Conservation (phyloP, 2,329 filamentous ascomycete species). For the Fusarium palustre region DNA sequence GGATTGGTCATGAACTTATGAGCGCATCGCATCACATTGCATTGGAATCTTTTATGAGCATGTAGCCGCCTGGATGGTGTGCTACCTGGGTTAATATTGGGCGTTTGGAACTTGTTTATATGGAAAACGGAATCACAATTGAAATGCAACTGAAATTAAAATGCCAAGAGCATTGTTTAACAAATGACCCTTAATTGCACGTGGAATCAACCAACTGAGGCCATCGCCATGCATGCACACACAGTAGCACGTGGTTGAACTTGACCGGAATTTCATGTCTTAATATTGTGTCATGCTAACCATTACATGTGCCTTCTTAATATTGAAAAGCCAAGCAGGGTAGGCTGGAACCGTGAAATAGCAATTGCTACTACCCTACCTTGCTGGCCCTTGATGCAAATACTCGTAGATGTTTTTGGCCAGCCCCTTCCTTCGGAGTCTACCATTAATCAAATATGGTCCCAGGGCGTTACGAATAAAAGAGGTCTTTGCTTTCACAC, state of each 20-base stretch:
- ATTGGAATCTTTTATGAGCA: conserved; percentile 22
- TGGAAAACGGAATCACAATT: conserved; percentile 1
- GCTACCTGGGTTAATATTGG: conserved; percentile 25
- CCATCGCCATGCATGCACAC: background rate
- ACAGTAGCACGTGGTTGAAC: background rate
- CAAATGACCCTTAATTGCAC: background rate
- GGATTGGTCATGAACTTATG: conserved; percentile 46
- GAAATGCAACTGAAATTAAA: conserved; percentile 29
- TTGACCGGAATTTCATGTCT: too few species aligned
- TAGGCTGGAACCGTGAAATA: background rate
- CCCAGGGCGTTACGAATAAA: background rate
- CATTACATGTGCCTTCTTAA: background rate
- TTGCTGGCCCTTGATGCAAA: background rate
- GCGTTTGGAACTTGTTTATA: conserved; percentile 21
- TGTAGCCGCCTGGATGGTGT: conserved; percentile 9
- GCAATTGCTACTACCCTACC: background rate
- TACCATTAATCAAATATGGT: background rate
- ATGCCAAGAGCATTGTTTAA: conserved; percentile 34
- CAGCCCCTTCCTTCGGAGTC: background rate
- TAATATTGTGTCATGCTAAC: background rate
- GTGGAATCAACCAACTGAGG: background rate
- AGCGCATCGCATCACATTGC: conserved; percentile 10
- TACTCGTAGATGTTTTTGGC: background rate
- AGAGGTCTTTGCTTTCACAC: background rate
- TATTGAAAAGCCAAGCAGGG: background rate